Evolutionary conservation across 2,329 filamentous ascomycete genomes (phyloP), one percentile per base, ranked within the genome.

Genomic region (Neocatenulostroma microsporum): DNA sequence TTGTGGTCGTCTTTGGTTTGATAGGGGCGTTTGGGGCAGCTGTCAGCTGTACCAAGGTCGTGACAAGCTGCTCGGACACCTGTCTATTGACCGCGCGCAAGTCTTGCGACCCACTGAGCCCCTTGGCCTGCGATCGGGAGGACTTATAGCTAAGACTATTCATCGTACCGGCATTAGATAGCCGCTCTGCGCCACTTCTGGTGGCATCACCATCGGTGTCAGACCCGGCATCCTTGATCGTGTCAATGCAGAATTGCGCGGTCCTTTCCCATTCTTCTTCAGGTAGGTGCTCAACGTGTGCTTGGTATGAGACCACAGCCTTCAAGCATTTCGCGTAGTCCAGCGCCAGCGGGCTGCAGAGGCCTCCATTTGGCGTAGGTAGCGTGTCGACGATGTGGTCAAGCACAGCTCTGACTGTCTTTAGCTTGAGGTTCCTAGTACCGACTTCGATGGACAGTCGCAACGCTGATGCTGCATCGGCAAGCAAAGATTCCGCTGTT

Each of bases 261-360:
- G 81, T 74, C 8, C 64, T 62, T 32, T 76, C 65, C 87, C 88
- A 94, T 39, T 77, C 71, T 11, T 76, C 69, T 14, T 66, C 67
- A 9, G 77, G 73, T 9, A 96, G 68, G 51, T 87, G 80, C 60
- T 96, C 93, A 19, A 83, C 78, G 57, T 93, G 86, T 13, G 84
- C 73, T 29, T 78, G 76, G 50, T 83, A 76, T 26, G 78, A 75
- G 13, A 96, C 70, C 3, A 95, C 62, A 19, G 74, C 69, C 4
- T 74, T 68, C 47, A 98, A 64, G 14, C 79, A 74, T 63, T 84
- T 94, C 47, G 84, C 72, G 56, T 95, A 94, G 53, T 91, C 78
- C 32, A 78, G 71, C 17, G 79, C 64, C 4, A 98, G 68, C 10
- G 82, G 80, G 39, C 78, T 70, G 45, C 85, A 78, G 36, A 82